A percentile compares a stretch with the other conserved stretches of the same genome.
Evolutionary conservation across 1,284 basidiomycete genomes (phyloP).

Genomic region (Rhodotorula sp.): DNA sequence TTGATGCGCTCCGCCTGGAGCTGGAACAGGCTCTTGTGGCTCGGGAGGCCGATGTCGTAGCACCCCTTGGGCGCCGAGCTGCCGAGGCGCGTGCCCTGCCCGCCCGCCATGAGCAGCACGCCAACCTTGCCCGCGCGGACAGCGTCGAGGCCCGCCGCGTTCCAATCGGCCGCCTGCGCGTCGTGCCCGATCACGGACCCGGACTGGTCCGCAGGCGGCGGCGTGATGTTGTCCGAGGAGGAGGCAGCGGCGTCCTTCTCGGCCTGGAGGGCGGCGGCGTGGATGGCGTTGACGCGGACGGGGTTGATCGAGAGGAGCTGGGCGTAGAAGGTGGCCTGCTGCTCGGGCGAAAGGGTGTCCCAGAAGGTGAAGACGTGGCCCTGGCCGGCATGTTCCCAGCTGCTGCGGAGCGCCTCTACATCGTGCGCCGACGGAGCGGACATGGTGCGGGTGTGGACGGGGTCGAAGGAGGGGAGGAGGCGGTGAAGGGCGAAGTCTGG

Average conservation of each 20-base stretch:
- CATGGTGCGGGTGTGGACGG: not conserved
- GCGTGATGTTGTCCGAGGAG: conserved; percentile 59
- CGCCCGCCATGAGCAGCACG: conserved; percentile 95
- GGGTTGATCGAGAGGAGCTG: conserved; percentile 86
- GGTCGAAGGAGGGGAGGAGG: not conserved
- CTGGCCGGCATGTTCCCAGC: conserved; percentile 16
- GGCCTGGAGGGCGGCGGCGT: conserved; percentile 62
- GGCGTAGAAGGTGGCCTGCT: conserved; percentile 65
- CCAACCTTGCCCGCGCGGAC: conserved; percentile 80
- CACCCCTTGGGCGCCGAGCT: conserved; percentile 93
- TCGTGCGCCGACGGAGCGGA: conserved; percentile 13
- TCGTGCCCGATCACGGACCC: conserved; percentile 61
- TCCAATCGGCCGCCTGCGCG: conserved; percentile 69
- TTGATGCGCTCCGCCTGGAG: conserved; percentile 93
- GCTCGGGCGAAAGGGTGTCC: conserved; percentile 30
- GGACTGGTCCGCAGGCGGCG: conserved; percentile 73
- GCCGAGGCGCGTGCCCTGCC: conserved; percentile 93
- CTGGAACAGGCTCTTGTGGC: conserved; percentile 91
- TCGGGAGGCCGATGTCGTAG: conserved; percentile 93
- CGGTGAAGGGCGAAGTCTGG: not conserved
- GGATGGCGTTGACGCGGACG: conserved; percentile 84
- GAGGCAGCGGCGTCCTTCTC: conserved; percentile 54
- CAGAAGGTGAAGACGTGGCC: conserved; percentile 43
- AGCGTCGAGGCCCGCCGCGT: conserved; percentile 72
- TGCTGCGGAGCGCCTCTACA: conserved; percentile 16